Evolutionary conservation across 2,329 filamentous ascomycete species (phyloP).

Genomic region (Diplodia intermedia): DNA sequence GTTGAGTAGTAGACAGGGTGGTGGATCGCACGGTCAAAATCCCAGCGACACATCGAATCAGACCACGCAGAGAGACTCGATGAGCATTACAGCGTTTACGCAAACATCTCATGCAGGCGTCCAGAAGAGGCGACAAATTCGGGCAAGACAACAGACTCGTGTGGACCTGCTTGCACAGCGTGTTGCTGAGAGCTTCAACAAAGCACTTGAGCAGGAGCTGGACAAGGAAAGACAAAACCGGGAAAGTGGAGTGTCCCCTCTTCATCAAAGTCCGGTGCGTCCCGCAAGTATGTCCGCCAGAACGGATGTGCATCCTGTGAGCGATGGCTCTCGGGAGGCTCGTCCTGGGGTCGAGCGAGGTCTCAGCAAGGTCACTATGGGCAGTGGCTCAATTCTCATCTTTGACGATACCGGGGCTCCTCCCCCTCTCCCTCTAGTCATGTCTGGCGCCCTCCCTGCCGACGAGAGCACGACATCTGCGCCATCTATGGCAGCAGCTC

Average conservation of each 20-base stretch:
- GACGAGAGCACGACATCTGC: slow-evolving; percentile 3
- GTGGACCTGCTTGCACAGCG: slow-evolving; percentile 85
- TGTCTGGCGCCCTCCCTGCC: slow-evolving; percentile 57
- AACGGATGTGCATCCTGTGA: slow-evolving; percentile 12
- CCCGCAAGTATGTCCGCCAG: slow-evolving; percentile 2
- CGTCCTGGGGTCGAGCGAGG: slow-evolving; percentile 23
- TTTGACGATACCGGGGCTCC: slow-evolving; percentile 72
- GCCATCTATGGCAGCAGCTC: slow-evolving; percentile 10
- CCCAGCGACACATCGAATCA: slow-evolving; percentile 28
- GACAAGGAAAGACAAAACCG: slow-evolving; percentile 40
- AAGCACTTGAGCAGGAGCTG: slow-evolving; percentile 71
- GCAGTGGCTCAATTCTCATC: slow-evolving; percentile 91
- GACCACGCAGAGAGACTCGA: slow-evolving; percentile 19
- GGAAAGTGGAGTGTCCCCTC: slow-evolving; percentile 12
- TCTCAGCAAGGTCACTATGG: slow-evolving; percentile 69
- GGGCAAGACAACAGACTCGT: slow-evolving; percentile 59
- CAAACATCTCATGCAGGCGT: slow-evolving; percentile 8
- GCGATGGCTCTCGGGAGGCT: slow-evolving; percentile 15
- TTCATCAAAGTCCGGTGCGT: slow-evolving; percentile 6
- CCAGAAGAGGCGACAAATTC: slow-evolving; percentile 33
- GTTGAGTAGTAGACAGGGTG: slow-evolving; percentile 66
- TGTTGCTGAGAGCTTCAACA: slow-evolving; percentile 79
- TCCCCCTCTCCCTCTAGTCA: slow-evolving; percentile 61
- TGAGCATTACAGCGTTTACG: slow-evolving; percentile 5
- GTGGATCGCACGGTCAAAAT: slow-evolving; percentile 3